A percentile compares a stretch with the other conserved stretches of the same genome.
phyloP scores from a whole-genome alignment of 1,139 yeast species.

The Komagataea norvegica region DNA sequence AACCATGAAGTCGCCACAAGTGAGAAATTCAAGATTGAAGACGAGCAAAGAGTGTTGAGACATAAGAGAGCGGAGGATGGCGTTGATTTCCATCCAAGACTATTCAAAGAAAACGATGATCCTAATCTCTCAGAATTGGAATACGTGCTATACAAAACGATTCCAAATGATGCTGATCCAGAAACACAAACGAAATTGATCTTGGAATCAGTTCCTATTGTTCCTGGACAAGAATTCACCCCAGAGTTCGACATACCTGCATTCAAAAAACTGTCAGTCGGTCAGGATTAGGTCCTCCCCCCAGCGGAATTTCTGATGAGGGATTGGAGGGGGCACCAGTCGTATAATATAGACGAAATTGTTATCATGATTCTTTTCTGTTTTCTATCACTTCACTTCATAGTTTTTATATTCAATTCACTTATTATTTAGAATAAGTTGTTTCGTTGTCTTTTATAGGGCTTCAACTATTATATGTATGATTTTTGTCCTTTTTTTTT shows the following conservation, averaged over 20 bases:
- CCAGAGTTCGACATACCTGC: constrained; percentile 69
- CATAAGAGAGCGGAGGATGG: constrained; percentile 75
- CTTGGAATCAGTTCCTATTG: constrained; percentile 61
- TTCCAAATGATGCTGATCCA: constrained; percentile 41
- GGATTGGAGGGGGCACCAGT: no score
- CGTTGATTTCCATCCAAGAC: constrained; percentile 71
- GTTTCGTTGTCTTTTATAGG: neutral
- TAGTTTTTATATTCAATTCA: no score
- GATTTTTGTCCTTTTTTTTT: neutral
- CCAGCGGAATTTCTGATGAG: no score
- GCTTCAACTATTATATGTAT: neutral
- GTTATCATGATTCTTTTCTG: neutral
- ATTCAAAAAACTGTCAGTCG: constrained; percentile 38
- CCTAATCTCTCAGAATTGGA: constrained; percentile 49
- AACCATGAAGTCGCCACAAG: constrained; percentile 82
- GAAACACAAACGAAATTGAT: constrained; percentile 51
- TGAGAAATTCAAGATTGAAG: constrained; percentile 82
- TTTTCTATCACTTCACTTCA: neutral
- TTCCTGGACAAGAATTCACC: constrained; percentile 71
- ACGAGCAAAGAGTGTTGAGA: constrained; percentile 70
- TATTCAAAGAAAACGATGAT: constrained; percentile 47
- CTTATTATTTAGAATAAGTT: no score
- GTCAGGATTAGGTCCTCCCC: neutral
- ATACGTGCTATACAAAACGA: constrained; percentile 58
- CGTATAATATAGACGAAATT: no score